phyloP scores from a whole-genome alignment of 805 yeast genomes.

The Saccharomycopsis oosterbeekiorum region DNA sequence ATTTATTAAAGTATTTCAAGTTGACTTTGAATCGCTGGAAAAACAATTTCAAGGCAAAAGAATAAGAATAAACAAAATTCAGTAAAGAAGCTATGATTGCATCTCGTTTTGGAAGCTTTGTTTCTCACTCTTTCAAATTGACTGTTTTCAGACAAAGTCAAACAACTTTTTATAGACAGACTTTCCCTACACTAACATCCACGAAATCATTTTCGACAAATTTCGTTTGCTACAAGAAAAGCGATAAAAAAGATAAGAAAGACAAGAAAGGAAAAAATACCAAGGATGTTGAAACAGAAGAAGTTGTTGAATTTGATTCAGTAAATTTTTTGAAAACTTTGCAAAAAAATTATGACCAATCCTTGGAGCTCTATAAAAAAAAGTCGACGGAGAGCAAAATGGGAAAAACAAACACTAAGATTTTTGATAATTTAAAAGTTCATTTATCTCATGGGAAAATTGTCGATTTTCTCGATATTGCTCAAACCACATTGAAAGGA shows the following conservation, averaged over 20 bases:
- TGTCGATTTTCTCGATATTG: slow-evolving; percentile 48
- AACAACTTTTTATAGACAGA: neutral
- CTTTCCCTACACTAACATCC: neutral
- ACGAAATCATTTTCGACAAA: neutral
- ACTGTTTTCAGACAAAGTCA: neutral
- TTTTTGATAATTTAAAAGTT: slow-evolving; percentile 53
- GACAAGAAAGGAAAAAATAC: neutral
- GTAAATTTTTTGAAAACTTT: slow-evolving; percentile 26
- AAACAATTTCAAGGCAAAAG: neutral
- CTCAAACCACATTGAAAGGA: slow-evolving; percentile 56
- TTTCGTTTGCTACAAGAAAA: neutral
- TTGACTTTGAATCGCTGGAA: too few relatives aligned
- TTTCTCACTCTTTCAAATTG: neutral
- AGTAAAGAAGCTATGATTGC: neutral
- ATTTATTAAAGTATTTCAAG: neutral
- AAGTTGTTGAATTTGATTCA: slow-evolving; percentile 10
- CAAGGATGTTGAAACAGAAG: slow-evolving; percentile 7
- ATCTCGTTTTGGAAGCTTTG: neutral
- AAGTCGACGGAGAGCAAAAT: slow-evolving; percentile 52
- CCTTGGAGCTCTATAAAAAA: slow-evolving; percentile 44
- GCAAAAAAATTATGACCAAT: slow-evolving; percentile 34
- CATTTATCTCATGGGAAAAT: slow-evolving; percentile 36
- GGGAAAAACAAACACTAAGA: slow-evolving; percentile 58
- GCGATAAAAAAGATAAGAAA: neutral
- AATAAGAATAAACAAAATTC: neutral